Base-by-base conservation (phyloP, 2,329 filamentous ascomycete genomes). In the Colletotrichum sp. region DNA sequence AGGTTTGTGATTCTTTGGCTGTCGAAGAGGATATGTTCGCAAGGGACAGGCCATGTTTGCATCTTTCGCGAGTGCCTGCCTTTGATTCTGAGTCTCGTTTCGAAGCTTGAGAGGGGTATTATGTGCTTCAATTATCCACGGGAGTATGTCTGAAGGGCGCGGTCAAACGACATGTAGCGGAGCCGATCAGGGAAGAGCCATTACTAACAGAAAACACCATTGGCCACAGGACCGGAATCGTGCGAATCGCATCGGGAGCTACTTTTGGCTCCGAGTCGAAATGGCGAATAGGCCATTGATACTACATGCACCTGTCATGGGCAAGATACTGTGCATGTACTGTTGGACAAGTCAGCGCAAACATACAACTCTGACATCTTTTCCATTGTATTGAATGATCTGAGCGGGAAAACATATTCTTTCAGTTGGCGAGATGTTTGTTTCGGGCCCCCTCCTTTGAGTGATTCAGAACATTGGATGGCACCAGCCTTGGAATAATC, bases 11-110 rank as follows among this genome's bases (percentile, higher is more conserved):
- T 82, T 79, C 9, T 79, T 68, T 3, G 82, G 82, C 68, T 80
- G 80, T 7, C 65, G 77, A 9, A 83, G 78, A 8, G 82, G 81
- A 62, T 83, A 82, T 8, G 72, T 78, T n/a, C 82, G 81, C 6
- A 34, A 16, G 36, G 71, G 75, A 59, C 71, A 72, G 26, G 67
- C 16, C 67, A 71, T 68, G 21, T 16, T 59, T 18, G 1, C 2
- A 13, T 57, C 18, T 28, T 57, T 18, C 6, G n/a, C 21, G 28
- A 26, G n/a, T 36, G 18, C 24, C 8, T 10, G 36, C 3, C 16
- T 15, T n/a, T 28, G 36, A 21, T 34, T 30, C 2, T 7, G 0
- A 62, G 55, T 70, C 26, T 62, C 7, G 1, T 13, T 64, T 28
- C 12, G 32, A 34, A 16, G 24, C 30, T 24, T 21, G 10, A 36